phyloP scores from a whole-genome alignment of 2,329 filamentous ascomycete genomes.

The Penicillium sp. region DNA sequence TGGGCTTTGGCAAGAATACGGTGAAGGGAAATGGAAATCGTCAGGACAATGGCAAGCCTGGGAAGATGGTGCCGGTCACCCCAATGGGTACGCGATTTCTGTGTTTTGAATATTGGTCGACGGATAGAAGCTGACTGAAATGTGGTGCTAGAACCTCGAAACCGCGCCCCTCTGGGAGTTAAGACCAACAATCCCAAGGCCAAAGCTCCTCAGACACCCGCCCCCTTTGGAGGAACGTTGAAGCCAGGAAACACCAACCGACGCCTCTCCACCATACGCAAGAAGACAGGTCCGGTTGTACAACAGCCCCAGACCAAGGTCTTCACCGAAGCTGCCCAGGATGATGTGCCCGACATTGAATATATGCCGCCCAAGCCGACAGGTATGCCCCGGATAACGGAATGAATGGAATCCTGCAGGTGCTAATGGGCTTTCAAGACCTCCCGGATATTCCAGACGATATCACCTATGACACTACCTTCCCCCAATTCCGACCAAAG shows the following conservation, averaged over 20 bases:
- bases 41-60: conserved; percentile 61
- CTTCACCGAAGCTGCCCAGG: conserved; percentile 53
- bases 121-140: conserved; percentile 4
- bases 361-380: conserved; percentile 79
- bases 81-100: conserved; percentile 68
- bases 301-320: conserved; percentile 50
- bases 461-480: conserved; percentile 53
- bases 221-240: conserved; percentile 62
- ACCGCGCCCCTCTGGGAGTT: conserved; percentile 81
- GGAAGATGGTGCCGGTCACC: conserved; percentile 73
- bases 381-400: conserved; percentile 41
- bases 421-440: conserved; percentile 53
- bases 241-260: conserved; percentile 67
- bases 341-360: conserved; percentile 76
- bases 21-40: conserved; percentile 61
- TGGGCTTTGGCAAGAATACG: conserved; percentile 62
- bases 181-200: conserved; percentile 97
- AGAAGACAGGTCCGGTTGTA: conserved; percentile 57
- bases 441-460: conserved; percentile 52
- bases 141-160: conserved; percentile 57
- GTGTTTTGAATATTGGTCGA: neutral
- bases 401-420: neutral
- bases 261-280: conserved; percentile 65
- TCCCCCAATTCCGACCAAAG: conserved; percentile 57
- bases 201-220: conserved; percentile 67